Base-by-base conservation (phyloP, 2,329 filamentous ascomycete species). In the Cytospora paraplurivora region DNA sequence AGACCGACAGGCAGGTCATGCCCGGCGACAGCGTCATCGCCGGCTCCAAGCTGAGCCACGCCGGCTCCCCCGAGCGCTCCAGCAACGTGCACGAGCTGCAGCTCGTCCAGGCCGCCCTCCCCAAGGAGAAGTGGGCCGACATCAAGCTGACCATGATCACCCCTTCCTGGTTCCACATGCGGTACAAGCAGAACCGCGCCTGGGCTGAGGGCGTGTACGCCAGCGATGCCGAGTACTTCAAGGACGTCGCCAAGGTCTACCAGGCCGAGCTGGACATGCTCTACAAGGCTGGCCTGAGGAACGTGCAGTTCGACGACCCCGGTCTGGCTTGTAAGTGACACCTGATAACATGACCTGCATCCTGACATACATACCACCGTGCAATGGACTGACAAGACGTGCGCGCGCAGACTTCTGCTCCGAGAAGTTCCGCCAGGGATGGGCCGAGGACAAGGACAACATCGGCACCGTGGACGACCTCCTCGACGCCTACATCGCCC, bases 401-500 rank as follows among this genome's bases (percentile, higher is more conserved):
- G 50, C 15, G 41, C n/a, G 63, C 27, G 67, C 61, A 89, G 87
- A 91, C 74, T 92, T 92, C 76, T 92, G 89, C 76, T 89, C 86
- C 21, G 80, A 89, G 63, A 85, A 87, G 72, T 91, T 91, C 83
- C 82, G 90, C 41, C 77, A 84, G 55, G 89, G 88, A 17, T 92
- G 88, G 85, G 83, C 84, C 60, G 82, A 83, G 15, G 90, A 92
- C 72, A 76, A 82, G 55, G 82, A 87, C 69, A 92, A 93, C 72
- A 83, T 83, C 59, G 85, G 87, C 73, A 84, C 84, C 1, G 84
- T 89, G 7, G 88, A 91, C 55, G 86, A 88, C 68, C 85, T 92
- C 52, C 83, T 93, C 27, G 88, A 91, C 69, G 85, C 88, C 34
- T 93, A 93, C 76, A 89, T 93, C 73, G 80, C 83, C 66, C 85